Conservation (phyloP, 345 rosid genomes). For the Citrus sp. region DNA sequence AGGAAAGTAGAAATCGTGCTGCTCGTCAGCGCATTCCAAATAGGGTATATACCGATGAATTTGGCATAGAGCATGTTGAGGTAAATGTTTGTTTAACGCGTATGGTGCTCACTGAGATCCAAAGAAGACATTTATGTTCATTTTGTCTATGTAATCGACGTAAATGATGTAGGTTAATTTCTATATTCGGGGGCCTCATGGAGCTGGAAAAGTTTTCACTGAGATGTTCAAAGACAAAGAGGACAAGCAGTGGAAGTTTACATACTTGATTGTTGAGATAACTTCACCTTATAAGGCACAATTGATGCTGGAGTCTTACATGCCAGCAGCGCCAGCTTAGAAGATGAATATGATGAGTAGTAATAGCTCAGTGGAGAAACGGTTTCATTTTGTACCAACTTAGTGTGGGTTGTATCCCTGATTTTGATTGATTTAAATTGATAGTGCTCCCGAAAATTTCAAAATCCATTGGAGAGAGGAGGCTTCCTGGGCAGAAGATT, state of each 20-base stretch:
- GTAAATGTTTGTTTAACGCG: slow-evolving; percentile 26
- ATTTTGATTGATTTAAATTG: not conserved
- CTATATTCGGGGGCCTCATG: slow-evolving; percentile 87
- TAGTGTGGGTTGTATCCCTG: not conserved
- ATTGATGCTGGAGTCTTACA: slow-evolving; percentile 80
- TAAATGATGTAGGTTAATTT: slow-evolving; percentile 55
- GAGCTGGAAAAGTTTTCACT: slow-evolving; percentile 84
- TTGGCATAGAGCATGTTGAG: slow-evolving; percentile 93
- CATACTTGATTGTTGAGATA: slow-evolving; percentile 78
- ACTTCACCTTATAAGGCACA: slow-evolving; percentile 62
- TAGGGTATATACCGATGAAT: slow-evolving; percentile 76
- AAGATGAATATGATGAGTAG: not conserved
- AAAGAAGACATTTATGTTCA: not conserved
- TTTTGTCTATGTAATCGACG: too few relatives aligned
- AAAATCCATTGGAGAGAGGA: not conserved
- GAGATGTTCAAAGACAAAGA: slow-evolving; percentile 90
- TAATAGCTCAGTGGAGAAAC: not conserved
- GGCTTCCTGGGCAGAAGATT: not conserved
- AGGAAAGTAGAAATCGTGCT: slow-evolving; percentile 91
- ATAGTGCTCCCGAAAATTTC: not conserved
- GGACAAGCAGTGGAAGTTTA: slow-evolving; percentile 85
- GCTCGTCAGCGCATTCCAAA: slow-evolving; percentile 94
- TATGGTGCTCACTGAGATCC: not conserved
- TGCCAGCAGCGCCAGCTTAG: slow-evolving; percentile 45
- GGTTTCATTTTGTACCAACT: not conserved